Percentiles rank a stretch among this genome's conserved stretches.
Evolutionary conservation across 176 grass and related monocot species (phyloP).

Genomic region (Aegilops bicornis): DNA sequence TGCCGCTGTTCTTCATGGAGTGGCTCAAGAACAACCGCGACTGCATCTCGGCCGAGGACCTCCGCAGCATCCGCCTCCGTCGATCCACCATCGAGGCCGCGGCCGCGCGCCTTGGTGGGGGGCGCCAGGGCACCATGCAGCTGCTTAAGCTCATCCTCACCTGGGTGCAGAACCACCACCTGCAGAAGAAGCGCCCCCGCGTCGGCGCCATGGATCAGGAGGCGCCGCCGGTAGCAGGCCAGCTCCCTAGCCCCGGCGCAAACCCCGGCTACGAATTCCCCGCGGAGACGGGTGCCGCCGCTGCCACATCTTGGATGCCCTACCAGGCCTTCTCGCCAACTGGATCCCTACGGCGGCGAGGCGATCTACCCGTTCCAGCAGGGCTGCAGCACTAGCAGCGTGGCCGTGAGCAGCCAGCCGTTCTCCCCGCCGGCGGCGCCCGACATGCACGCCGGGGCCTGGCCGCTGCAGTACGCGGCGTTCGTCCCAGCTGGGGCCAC

Average conservation of each 20-base stretch:
- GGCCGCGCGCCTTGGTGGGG: constrained; percentile 63
- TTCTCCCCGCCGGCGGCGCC: constrained; percentile 49
- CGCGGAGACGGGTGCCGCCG: background rate
- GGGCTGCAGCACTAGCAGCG: constrained; percentile 53
- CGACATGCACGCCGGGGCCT: constrained; percentile 67
- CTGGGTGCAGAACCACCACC: constrained; percentile 91
- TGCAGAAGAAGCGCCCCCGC: constrained; percentile 59
- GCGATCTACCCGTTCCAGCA: constrained; percentile 50
- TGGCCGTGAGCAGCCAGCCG: constrained; percentile 56
- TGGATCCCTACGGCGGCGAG: constrained; percentile 41
- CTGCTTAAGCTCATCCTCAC: constrained; percentile 90
- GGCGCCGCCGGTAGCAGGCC: background rate
- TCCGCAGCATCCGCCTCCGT: constrained; percentile 81
- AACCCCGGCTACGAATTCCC: constrained; percentile 37
- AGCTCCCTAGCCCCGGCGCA: constrained; percentile 10
- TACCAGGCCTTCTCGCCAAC: constrained; percentile 37
- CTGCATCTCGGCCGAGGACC: constrained; percentile 80
- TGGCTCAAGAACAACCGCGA: constrained; percentile 92
- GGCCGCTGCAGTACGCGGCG: constrained; percentile 47
- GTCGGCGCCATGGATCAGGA: constrained; percentile 27
- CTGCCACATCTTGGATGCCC: constrained; percentile 45
- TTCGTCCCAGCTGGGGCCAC: constrained; percentile 18
- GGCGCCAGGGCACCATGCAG: constrained; percentile 61
- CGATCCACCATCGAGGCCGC: constrained; percentile 84
- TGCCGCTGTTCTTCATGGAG: constrained; percentile 82